Conservation (phyloP, 768 basidiomycete genomes). For the Phanerodontia chrysosporium region DNA sequence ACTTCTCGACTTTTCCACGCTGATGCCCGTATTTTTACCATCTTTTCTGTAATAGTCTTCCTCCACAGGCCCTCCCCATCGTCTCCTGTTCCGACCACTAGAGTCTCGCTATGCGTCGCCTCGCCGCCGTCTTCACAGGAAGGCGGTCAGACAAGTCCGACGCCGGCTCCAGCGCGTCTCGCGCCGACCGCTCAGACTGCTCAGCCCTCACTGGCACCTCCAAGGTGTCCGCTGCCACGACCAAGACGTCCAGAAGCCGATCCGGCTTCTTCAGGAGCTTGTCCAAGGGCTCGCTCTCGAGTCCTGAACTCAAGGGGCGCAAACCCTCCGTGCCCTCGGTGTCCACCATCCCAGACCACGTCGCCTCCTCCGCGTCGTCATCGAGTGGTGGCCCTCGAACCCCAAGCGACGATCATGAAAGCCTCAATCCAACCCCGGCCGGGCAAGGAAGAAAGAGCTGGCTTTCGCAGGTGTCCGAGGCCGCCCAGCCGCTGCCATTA, state of each 20-base stretch:
- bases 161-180: conserved; percentile 20
- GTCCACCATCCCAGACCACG: conserved; percentile 24
- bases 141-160: conserved; percentile 40
- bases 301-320: background rate
- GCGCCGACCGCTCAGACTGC: conserved; percentile 6
- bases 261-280: conserved; percentile 24
- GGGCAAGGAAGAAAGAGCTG: conserved; percentile 3
- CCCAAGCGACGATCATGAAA: conserved; percentile 49
- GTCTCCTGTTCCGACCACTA: conserved; percentile 13
- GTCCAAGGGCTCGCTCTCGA: background rate
- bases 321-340: conserved; percentile 4
- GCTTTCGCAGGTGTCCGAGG: background rate
- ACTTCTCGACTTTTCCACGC: conserved; percentile 7
- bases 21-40: conserved; percentile 5
- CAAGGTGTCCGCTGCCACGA: conserved; percentile 10
- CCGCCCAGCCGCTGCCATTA: background rate
- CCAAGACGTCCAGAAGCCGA: conserved; percentile 3
- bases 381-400: conserved; percentile 52
- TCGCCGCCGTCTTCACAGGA: conserved; percentile 52
- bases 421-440: conserved; percentile 1
- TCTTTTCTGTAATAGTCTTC: background rate
- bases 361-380: conserved; percentile 41
- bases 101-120: conserved; percentile 50
- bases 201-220: conserved; percentile 3
- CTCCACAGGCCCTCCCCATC: background rate